Evolutionary conservation across 2,329 filamentous ascomycete genomes (phyloP), one percentile per base, ranked within the genome.

Genomic region (Cryphonectria parasitica): DNA sequence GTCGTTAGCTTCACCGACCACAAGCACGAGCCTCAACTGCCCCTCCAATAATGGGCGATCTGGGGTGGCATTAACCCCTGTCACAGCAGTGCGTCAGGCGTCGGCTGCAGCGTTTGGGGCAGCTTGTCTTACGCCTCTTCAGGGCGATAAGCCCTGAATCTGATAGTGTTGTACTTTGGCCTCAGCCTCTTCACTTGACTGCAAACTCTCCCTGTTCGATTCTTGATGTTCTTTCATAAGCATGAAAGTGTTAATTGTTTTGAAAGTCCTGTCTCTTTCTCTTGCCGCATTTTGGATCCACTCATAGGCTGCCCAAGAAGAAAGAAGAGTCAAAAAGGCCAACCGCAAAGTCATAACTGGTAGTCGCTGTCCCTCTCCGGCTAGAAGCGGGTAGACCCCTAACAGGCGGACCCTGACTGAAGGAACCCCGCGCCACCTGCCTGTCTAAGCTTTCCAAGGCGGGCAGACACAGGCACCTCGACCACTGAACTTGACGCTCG

Each of bases 1-100:
- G 67, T 66, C 67, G 70, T 69, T 71, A 71, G 68, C 68, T 65
- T 70, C 71, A 72, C 68, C 68, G 71, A 70, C 71, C 64, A 68
- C 69, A 45, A 49, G 67, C 36, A 58, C 52, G 54, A 62, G 54
- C 67, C 70, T 69, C 70, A 67, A 63, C 66, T 70, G 70, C 70
- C 71, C 71, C 71, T 72, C 71, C 70, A 70, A 69, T 70, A 60
- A 58, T 69, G 66, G 64, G 68, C 54, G 31, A 36, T 54, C 63
- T 63, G 8, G 52, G 52, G 25, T 41, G 31, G 49, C 34, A 60
- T 45, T 15, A 5, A 66, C 66, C 70, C 71, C 65, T 70, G 71
- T 70, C 68, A 63, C 68, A 65, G 39, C 67, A 65, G 52, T 45
- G 49, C 52, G 65, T 41, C 56, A 43, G 34, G 36, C 19, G 41